Conservation (phyloP, 495 filamentous ascomycete species). For the Xylaria intraflava region DNA sequence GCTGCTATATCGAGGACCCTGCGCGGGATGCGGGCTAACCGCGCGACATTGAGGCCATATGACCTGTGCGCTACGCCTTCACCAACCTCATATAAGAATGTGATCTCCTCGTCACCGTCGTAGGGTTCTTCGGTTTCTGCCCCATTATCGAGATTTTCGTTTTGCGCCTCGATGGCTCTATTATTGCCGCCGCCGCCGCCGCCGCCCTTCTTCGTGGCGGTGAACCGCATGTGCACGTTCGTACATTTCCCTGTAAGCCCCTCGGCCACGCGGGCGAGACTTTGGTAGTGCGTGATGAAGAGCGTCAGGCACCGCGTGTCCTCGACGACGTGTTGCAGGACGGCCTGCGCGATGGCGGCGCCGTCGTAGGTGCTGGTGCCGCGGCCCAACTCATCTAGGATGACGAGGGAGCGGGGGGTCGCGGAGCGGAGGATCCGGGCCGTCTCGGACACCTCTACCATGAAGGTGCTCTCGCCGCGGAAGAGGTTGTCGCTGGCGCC, state of each 20-base stretch:
- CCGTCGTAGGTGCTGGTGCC: slow-evolving; percentile 94
- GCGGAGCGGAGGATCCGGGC: slow-evolving; percentile 84
- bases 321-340: slow-evolving; percentile 75
- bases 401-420: slow-evolving; percentile 70
- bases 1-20: slow-evolving; percentile 70
- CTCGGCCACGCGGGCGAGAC: slow-evolving; percentile 63
- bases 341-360: slow-evolving; percentile 90
- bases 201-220: slow-evolving; percentile 32
- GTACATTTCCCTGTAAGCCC: slow-evolving; percentile 56
- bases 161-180: slow-evolving; percentile 14
- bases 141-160: slow-evolving; percentile 14
- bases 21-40: slow-evolving; percentile 73
- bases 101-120: slow-evolving; percentile 52
- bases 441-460: slow-evolving; percentile 94
- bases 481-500: slow-evolving; percentile 96
- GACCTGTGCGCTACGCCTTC: slow-evolving; percentile 88
- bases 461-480: slow-evolving; percentile 91
- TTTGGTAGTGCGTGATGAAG: slow-evolving; percentile 97
- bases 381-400: slow-evolving; percentile 92
- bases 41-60: slow-evolving; percentile 91
- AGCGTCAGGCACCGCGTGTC: slow-evolving; percentile 69
- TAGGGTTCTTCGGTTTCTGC: slow-evolving; percentile 33
- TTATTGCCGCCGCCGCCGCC: neutral
- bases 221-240: slow-evolving; percentile 84
- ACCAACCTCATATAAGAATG: slow-evolving; percentile 75